These are phyloP conservation scores for Apiotrichum porosum DNA, from an alignment of 1,284 basidiomycete species.

Conservation along the genomic window DNA sequence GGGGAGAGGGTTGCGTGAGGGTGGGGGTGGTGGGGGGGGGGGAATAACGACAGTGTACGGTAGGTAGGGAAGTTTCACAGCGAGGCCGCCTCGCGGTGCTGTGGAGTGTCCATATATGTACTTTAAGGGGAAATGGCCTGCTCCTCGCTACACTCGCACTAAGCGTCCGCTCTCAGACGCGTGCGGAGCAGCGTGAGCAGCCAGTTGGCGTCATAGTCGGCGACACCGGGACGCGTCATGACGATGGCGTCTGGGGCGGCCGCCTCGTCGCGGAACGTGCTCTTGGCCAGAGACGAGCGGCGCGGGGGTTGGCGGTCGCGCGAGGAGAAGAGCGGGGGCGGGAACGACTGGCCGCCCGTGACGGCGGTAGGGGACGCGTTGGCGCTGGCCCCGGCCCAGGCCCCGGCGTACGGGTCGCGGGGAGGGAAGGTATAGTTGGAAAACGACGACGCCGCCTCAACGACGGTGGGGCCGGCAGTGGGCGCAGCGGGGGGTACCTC, in stretches of 20 bases:
- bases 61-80: too few relatives aligned
- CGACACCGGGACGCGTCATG: slow-evolving; percentile 26
- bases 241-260: too few relatives aligned
- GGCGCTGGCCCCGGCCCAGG: not conserved
- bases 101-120: too few relatives aligned
- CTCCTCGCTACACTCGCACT: too few relatives aligned
- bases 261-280: slow-evolving; percentile 2
- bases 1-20: not conserved
- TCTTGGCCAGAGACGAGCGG: slow-evolving; percentile 19
- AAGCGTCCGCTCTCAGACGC: slow-evolving; percentile 16
- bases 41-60: not conserved
- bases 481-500: slow-evolving; percentile 22
- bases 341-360: not conserved
- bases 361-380: not conserved
- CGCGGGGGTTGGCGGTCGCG: slow-evolving; percentile 12
- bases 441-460: slow-evolving; percentile 5
- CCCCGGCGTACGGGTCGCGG: not conserved
- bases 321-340: slow-evolving; percentile 5
- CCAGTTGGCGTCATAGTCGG: slow-evolving; percentile 43
- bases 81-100: too few relatives aligned
- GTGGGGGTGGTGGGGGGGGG: not conserved
- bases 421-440: slow-evolving; percentile 26
- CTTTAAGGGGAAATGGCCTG: too few relatives aligned
- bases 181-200: slow-evolving; percentile 33
- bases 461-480: not conserved